Conservation (phyloP, 2,329 filamentous ascomycete species). For the Cytospora mali region DNA sequence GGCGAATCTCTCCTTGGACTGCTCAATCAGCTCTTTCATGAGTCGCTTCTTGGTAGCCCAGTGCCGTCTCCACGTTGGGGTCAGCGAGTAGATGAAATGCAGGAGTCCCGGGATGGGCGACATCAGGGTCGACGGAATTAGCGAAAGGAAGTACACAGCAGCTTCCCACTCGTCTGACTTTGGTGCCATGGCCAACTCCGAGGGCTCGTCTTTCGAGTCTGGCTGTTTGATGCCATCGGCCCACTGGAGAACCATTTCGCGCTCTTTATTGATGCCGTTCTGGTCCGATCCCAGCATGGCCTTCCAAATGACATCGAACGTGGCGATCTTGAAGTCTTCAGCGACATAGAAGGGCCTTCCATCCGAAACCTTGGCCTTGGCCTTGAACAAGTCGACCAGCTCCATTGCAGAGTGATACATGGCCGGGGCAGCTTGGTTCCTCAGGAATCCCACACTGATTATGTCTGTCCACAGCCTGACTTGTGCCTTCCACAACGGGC, state of each 20-base stretch:
- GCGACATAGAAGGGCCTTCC: constrained; percentile 29
- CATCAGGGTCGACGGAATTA: constrained; percentile 20
- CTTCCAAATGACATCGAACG: constrained; percentile 26
- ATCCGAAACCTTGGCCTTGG: constrained; percentile 24
- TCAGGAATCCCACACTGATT: constrained; percentile 21
- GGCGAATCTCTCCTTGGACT: constrained; percentile 13
- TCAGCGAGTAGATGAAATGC: constrained; percentile 22
- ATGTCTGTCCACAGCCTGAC: constrained; percentile 24
- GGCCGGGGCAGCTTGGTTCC: constrained; percentile 18
- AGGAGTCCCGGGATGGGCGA: constrained; percentile 15
- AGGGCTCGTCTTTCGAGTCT: constrained; percentile 1
- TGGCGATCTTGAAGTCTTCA: constrained; percentile 24
- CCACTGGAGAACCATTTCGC: constrained; percentile 35
- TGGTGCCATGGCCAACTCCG: constrained; percentile 17
- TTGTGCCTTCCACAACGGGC: constrained; percentile 21
- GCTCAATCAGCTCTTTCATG: constrained; percentile 14
- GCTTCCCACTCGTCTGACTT: constrained; percentile 18
- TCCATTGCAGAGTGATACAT: constrained; percentile 30
- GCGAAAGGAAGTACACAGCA: constrained; percentile 12
- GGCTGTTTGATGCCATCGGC: constrained; percentile 32
- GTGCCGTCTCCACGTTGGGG: constrained; percentile 19
- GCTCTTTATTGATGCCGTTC: constrained; percentile 30
- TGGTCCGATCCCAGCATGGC: constrained; percentile 21
- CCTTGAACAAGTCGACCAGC: constrained; percentile 29
- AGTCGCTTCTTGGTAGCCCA: constrained; percentile 17